Evolutionary conservation across 257 asterid species (phyloP).

Genomic region (Leptodermis oblonga): DNA sequence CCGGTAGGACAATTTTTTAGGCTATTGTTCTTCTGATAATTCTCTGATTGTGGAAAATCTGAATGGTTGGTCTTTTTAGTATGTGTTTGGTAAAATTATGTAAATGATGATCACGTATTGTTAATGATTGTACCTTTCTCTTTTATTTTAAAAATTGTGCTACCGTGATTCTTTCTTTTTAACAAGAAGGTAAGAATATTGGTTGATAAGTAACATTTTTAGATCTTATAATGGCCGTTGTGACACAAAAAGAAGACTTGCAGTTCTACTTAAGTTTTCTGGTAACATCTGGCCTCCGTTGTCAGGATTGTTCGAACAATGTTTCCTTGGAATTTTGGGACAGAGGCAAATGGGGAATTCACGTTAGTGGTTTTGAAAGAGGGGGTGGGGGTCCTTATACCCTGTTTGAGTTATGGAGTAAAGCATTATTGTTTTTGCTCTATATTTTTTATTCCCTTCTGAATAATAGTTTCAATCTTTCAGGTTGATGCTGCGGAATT

Average conservation of each 20-base stretch:
- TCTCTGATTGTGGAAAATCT: not conserved
- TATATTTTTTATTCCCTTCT: not conserved
- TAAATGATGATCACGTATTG: not conserved
- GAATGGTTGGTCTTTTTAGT: not conserved
- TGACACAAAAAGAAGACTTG: not conserved
- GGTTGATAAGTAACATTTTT: not conserved
- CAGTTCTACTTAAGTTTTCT: not conserved
- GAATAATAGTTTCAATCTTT: slow-evolving; percentile 23
- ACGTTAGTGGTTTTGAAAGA: not conserved
- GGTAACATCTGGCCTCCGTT: not conserved
- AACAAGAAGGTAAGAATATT: not conserved
- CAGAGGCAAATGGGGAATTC: not conserved
- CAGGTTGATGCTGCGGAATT: slow-evolving; percentile 41
- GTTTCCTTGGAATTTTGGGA: not conserved
- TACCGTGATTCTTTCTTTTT: too few species aligned
- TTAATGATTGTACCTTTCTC: not conserved
- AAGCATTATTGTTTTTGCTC: not conserved
- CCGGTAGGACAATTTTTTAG: not conserved
- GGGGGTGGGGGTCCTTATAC: not conserved
- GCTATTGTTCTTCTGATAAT: not conserved
- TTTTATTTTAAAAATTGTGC: not conserved
- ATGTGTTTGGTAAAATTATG: not conserved
- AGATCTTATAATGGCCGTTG: not conserved
- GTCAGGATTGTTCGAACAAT: not conserved
- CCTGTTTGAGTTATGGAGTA: not conserved